A percentile compares a stretch with the other conserved stretches of the same genome.
These are phyloP conservation scores for Dionaea muscipula DNA, from an alignment of 179 eudicot species.

Conservation along the genomic window DNA sequence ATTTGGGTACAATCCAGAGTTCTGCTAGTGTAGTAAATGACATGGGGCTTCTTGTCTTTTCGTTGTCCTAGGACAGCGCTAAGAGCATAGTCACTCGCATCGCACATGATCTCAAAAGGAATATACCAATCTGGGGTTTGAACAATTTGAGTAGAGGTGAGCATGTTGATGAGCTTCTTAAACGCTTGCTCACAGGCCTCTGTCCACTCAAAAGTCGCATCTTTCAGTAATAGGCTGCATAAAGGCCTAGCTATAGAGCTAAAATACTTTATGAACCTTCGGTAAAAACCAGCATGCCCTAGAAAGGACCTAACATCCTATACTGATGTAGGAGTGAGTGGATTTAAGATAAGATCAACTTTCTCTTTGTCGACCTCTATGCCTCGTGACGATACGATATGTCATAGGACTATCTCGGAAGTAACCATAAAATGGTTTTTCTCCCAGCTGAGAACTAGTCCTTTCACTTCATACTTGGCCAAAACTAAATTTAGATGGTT, in stretches of 20 bases:
- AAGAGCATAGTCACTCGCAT: neutral
- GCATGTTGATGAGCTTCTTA: neutral
- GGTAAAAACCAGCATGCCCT: slow-evolving; percentile 1
- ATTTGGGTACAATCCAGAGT: neutral
- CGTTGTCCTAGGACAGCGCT: neutral
- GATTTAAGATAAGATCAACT: too few relatives aligned
- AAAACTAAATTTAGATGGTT: neutral
- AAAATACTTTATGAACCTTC: neutral
- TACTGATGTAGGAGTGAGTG: too few relatives aligned
- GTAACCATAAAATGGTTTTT: neutral
- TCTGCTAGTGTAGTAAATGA: neutral
- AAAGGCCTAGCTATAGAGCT: neutral
- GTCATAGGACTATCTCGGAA: neutral
- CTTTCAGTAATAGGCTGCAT: neutral
- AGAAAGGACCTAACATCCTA: too few relatives aligned
- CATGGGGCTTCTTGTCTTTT: too few relatives aligned
- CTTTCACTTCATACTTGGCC: neutral
- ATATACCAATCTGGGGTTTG: neutral
- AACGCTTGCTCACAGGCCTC: neutral
- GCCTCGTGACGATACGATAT: neutral
- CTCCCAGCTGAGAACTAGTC: neutral
- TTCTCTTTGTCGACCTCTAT: slow-evolving; percentile 1
- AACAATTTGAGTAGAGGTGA: neutral
- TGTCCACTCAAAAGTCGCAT: neutral
- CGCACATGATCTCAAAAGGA: neutral